phyloP scores from a whole-genome alignment of 23 red algal genomes.

The Agarophyton chilense region DNA sequence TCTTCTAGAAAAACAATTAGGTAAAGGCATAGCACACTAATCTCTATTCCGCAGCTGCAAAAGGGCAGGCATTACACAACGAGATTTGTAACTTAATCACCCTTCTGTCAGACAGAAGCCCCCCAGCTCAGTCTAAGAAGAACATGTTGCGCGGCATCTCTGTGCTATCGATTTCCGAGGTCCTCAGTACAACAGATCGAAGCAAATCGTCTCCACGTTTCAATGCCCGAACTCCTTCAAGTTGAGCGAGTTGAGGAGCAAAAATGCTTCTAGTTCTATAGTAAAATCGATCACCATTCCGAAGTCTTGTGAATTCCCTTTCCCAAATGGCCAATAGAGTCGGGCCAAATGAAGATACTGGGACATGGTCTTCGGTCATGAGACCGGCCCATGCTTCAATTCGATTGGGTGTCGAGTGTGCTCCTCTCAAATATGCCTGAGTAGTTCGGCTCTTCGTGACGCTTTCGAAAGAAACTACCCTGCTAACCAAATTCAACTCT shows the following conservation, averaged over 20 bases:
- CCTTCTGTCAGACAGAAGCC: too few species aligned
- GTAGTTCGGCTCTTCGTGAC: neutral
- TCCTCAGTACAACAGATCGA: neutral
- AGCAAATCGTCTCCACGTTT: neutral
- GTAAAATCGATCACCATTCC: slow-evolving; percentile 55
- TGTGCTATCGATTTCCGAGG: neutral
- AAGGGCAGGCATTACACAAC: too few species aligned
- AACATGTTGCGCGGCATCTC: neutral
- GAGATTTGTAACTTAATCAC: too few species aligned
- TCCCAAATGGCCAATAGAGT: slow-evolving; percentile 30
- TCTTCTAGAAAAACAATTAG: too few species aligned
- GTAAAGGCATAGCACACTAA: too few species aligned
- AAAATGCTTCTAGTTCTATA: slow-evolving; percentile 28
- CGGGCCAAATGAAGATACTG: slow-evolving; percentile 18
- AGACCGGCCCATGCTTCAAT: slow-evolving; percentile 54
- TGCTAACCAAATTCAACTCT: neutral
- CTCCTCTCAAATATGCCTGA: neutral
- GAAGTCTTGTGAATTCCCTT: slow-evolving; percentile 39
- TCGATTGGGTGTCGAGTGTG: neutral
- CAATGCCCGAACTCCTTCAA: neutral
- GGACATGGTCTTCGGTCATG: slow-evolving; percentile 34
- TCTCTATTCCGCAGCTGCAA: too few species aligned
- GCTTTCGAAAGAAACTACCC: neutral
- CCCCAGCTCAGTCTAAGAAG: slow-evolving; percentile 6
- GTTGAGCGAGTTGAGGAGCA: neutral